Conservation (phyloP, 257 asterid species). For the Plantago elongata region DNA sequence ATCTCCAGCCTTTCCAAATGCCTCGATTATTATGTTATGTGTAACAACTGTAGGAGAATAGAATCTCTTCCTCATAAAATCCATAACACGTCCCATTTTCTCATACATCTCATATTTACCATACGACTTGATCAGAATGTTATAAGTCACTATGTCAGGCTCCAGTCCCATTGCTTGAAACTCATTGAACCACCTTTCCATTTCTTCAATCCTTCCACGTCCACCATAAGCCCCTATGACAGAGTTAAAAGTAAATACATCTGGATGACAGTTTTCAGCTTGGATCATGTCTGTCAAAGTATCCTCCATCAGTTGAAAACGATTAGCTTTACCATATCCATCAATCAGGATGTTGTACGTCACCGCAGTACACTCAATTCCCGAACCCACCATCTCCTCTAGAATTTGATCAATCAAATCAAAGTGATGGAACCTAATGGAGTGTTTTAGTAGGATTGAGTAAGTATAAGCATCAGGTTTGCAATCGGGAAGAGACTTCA, state of each 20-base stretch:
- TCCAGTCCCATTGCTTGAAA: slow-evolving; percentile 74
- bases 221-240: slow-evolving; percentile 75
- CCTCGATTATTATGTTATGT: slow-evolving; percentile 66
- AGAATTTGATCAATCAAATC: slow-evolving; percentile 51
- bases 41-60: slow-evolving; percentile 70
- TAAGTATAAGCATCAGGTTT: slow-evolving; percentile 82
- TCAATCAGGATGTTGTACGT: slow-evolving; percentile 68
- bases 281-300: slow-evolving; percentile 59
- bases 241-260: slow-evolving; percentile 70
- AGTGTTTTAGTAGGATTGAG: slow-evolving; percentile 62
- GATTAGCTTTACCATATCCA: slow-evolving; percentile 81
- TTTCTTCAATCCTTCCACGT: slow-evolving; percentile 55
- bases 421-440: slow-evolving; percentile 46
- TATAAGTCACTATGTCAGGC: slow-evolving; percentile 77
- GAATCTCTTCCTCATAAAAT: slow-evolving; percentile 72
- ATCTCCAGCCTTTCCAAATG: slow-evolving; percentile 67
- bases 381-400: slow-evolving; percentile 54
- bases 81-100: slow-evolving; percentile 66
- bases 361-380: slow-evolving; percentile 53
- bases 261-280: slow-evolving; percentile 55
- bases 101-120: slow-evolving; percentile 49
- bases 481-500: slow-evolving; percentile 55
- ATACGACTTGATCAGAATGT: slow-evolving; percentile 61
- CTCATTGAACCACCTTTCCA: slow-evolving; percentile 90
- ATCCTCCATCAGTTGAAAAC: slow-evolving; percentile 60